Base-by-base conservation (phyloP, 1,139 yeast species). In the Groenewaldozyma sp. region DNA sequence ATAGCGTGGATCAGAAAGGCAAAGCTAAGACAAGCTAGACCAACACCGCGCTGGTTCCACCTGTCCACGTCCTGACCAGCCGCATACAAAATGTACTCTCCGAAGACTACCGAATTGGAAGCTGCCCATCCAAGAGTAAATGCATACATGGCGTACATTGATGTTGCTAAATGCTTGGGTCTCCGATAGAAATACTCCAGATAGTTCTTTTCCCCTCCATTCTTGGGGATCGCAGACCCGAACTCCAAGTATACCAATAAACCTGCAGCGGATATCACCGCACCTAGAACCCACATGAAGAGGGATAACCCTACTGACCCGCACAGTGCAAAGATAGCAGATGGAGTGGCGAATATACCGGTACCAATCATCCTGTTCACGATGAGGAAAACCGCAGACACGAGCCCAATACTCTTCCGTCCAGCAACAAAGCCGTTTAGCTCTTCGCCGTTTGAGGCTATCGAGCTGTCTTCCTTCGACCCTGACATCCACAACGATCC, bases 121-220 rank as follows among this genome's bases (percentile, higher is more conserved):
- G 93, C 77, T 14, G 94, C 91, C 87, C 91, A 82, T 31, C 93
- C 94, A 43, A 83, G 68, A 55, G 82, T 72, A 54, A 83, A 78
- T 20, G 77, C 78, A 54, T 82, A 82, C 3, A 86, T 63, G 2
- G 84, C 86, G 55, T 82, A 83, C 76, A 82, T 74, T 39, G 84
- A 78, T 17, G 84, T 74, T 37, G 79, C 71, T 44, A 84, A 67
- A 52, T 78, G 78, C 54, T 69, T 74, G 22, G 95, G 95, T 53
- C 70, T 74, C 39, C 66, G 68, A 63, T 70, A 83, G 46, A 82
- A 75, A 52, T 74, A 78, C 58, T 82, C 93, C 51, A 84, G 67
- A 57, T 83, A 84, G 55, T 82, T 82, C 63, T 83, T 82, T 57
- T 83, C 94, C 48, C 94, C 95, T 49, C 95, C 95, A 54, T 83